A percentile compares a stretch with the other conserved stretches of the same genome.
Conservation (phyloP, 2,329 filamentous ascomycete genomes). For the Pleomassaria siparia region DNA sequence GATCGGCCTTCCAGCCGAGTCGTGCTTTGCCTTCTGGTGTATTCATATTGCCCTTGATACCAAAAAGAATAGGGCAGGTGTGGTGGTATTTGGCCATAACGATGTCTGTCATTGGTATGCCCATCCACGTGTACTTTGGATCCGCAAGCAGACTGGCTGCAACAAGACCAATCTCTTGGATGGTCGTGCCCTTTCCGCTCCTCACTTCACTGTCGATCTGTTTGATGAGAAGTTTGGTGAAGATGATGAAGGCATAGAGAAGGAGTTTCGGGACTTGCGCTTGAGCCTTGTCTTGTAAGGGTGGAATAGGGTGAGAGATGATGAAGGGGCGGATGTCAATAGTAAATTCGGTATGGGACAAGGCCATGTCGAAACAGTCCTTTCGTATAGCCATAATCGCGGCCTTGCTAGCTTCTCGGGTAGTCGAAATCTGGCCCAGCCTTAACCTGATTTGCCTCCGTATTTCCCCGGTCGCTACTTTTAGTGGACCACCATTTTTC, state of each 20-base stretch:
- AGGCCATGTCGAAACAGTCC: constrained; percentile 27
- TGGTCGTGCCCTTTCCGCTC: constrained; percentile 47
- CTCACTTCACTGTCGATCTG: constrained; percentile 54
- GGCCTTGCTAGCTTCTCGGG: constrained; percentile 27
- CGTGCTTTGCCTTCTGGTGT: constrained; percentile 50
- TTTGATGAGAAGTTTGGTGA: constrained; percentile 70
- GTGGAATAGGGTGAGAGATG: constrained; percentile 33
- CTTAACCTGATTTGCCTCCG: constrained; percentile 32
- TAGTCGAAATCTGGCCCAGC: constrained; percentile 39
- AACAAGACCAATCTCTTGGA: constrained; percentile 78
- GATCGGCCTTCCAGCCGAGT: constrained; percentile 34
- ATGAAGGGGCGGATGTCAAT: constrained; percentile 42
- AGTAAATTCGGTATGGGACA: constrained; percentile 23
- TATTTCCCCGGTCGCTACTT: constrained; percentile 32
- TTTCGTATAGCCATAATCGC: constrained; percentile 32
- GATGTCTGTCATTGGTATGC: constrained; percentile 73
- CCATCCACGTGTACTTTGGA: constrained; percentile 67
- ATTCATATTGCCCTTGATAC: constrained; percentile 73
- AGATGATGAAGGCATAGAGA: constrained; percentile 74
- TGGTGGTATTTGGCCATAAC: constrained; percentile 83
- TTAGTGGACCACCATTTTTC: constrained; percentile 25
- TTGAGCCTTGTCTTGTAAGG: constrained; percentile 28
- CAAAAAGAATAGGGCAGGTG: constrained; percentile 82
- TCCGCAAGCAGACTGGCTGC: constrained; percentile 73
- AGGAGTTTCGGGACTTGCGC: constrained; percentile 48